A percentile compares a stretch with the other conserved stretches of the same genome.
phyloP scores from a whole-genome alignment of 2,329 filamentous ascomycete species.

The Fusarium sp. region DNA sequence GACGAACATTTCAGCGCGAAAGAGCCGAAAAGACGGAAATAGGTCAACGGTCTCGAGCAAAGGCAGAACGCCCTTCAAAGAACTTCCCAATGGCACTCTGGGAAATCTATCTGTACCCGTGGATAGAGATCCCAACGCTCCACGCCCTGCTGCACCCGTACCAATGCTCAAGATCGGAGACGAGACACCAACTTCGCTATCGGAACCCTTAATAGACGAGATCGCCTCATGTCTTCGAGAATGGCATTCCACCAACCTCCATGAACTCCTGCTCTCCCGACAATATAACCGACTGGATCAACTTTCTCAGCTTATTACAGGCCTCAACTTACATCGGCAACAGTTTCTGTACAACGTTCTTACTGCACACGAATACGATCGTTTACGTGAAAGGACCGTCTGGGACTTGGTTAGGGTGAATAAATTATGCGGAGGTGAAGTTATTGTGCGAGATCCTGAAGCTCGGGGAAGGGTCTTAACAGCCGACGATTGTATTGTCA shows the following conservation, averaged over 20 bases:
- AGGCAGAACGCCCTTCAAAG: conserved; percentile 46
- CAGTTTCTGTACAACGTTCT: conserved; percentile 95
- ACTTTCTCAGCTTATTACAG: conserved; percentile 80
- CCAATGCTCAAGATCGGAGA: conserved; percentile 98
- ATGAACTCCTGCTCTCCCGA: conserved; percentile 85
- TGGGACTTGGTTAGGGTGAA: conserved; percentile 96
- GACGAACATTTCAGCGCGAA: conserved; percentile 48
- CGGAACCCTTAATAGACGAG: conserved; percentile 94
- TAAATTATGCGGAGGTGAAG: conserved; percentile 90
- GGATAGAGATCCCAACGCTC: conserved; percentile 70
- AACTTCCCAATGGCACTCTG: conserved; percentile 52
- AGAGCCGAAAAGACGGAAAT: conserved; percentile 49
- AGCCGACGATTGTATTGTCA: conserved; percentile 90
- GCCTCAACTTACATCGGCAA: conserved; percentile 84
- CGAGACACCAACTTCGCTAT: conserved; percentile 88
- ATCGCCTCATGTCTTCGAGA: conserved; percentile 96
- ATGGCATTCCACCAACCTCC: conserved; percentile 97
- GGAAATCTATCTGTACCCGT: conserved; percentile 58
- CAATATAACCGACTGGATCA: conserved; percentile 84
- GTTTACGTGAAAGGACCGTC: conserved; percentile 85
- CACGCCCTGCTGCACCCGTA: conserved; percentile 88
- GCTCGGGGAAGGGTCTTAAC: conserved; percentile 87
- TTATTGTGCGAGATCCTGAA: conserved; percentile 90
- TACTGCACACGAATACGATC: conserved; percentile 83
- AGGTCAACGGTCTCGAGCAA: conserved; percentile 35